Conservation (phyloP, 805 yeast genomes). For the Suhomyces canberraensis region DNA sequence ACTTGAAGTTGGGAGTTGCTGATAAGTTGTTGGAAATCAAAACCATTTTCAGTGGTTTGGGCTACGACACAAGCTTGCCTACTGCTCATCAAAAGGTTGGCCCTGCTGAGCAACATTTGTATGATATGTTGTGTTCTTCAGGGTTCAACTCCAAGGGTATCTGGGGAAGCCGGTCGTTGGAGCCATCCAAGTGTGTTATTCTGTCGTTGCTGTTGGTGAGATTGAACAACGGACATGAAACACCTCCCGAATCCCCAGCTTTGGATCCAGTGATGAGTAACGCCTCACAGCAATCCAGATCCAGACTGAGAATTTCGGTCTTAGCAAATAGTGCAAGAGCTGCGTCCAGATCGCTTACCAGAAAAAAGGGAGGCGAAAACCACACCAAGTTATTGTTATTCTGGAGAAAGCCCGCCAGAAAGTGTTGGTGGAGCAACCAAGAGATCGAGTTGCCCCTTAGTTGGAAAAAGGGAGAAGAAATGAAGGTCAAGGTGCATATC, state of each 20-base stretch:
- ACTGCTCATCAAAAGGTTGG: slow-evolving; percentile 53
- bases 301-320: slow-evolving; percentile 48
- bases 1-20: slow-evolving; percentile 73
- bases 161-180: slow-evolving; percentile 92
- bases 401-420: slow-evolving; percentile 98
- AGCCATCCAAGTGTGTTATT: slow-evolving; percentile 83
- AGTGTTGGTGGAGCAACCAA: slow-evolving; percentile 95
- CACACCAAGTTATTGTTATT: slow-evolving; percentile 71
- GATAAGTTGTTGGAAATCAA: slow-evolving; percentile 53
- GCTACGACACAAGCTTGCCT: slow-evolving; percentile 39
- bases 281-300: slow-evolving; percentile 26
- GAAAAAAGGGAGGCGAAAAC: slow-evolving; percentile 40
- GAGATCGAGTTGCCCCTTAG: slow-evolving; percentile 43
- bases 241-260: slow-evolving; percentile 43
- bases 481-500: slow-evolving; percentile 66
- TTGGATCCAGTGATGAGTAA: slow-evolving; percentile 40
- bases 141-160: slow-evolving; percentile 65
- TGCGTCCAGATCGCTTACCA: slow-evolving; percentile 56
- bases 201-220: slow-evolving; percentile 76
- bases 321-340: slow-evolving; percentile 57
- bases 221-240: slow-evolving; percentile 35
- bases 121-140: slow-evolving; percentile 90
- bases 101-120: slow-evolving; percentile 90
- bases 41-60: slow-evolving; percentile 78
- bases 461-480: slow-evolving; percentile 22